Percentiles rank a stretch among this genome's conserved stretches.
Conservation (phyloP, 2,329 filamentous ascomycete species). For the Penicillium sp. region DNA sequence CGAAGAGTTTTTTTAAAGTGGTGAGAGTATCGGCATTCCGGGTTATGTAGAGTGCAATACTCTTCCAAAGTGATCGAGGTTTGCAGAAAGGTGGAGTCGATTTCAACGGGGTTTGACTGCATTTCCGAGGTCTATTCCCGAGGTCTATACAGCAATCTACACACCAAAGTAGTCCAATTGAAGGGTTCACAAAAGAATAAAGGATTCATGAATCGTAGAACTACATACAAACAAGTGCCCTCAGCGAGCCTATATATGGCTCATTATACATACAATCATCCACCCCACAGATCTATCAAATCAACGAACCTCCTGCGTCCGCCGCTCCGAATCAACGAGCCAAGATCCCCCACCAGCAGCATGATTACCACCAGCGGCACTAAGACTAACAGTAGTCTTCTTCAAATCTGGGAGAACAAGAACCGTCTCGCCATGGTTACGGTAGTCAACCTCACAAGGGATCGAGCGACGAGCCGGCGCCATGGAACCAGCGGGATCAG, state of each 20-base stretch:
- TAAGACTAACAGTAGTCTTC: constrained; percentile 71
- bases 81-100: neutral
- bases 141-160: neutral
- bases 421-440: constrained; percentile 74
- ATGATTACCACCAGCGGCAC: constrained; percentile 58
- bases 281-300: neutral
- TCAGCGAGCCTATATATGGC: neutral
- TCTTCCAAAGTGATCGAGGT: neutral
- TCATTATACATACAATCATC: neutral
- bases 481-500: constrained; percentile 14
- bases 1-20: neutral
- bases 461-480: constrained; percentile 36
- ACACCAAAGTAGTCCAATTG: neutral
- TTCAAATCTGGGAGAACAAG: constrained; percentile 69
- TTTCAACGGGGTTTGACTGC: neutral
- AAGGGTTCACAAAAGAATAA: neutral
- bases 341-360: constrained; percentile 57
- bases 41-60: too few species aligned
- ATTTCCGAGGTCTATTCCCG: neutral
- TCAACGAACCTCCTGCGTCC: constrained; percentile 22
- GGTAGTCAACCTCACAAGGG: constrained; percentile 75
- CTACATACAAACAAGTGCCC: constrained; percentile 9
- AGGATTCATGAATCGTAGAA: constrained; percentile 23
- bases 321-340: constrained; percentile 62
- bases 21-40: neutral